Evolutionary conservation across 192 early-diverging fungal species (phyloP).

Genomic region (Lunasporangiospora selenospora): DNA sequence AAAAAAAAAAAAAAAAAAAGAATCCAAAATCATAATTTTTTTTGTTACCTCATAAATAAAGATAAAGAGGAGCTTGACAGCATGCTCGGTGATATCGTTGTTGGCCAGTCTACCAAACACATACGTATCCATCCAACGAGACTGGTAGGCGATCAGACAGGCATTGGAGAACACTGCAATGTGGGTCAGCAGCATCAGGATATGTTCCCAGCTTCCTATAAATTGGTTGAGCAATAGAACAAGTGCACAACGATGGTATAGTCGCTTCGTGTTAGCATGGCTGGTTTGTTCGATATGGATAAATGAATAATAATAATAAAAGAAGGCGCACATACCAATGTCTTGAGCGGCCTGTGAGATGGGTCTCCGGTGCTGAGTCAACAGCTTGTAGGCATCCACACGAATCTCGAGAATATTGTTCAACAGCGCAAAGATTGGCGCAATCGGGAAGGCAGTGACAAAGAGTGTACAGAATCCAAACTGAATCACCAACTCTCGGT

Average conservation of each 20-base stretch:
- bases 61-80: constrained; percentile 42
- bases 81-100: background rate
- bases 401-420: constrained; percentile 68
- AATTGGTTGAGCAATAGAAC: background rate
- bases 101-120: constrained; percentile 14
- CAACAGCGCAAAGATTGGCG: constrained; percentile 67
- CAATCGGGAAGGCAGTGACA: constrained; percentile 70
- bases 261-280: too few species aligned
- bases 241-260: too few species aligned
- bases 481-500: constrained; percentile 61
- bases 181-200: constrained; percentile 39
- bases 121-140: constrained; percentile 32
- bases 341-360: constrained; percentile 44
- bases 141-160: constrained; percentile 51
- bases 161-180: constrained; percentile 52
- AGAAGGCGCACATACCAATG: constrained; percentile 48
- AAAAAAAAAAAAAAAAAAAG: background rate
- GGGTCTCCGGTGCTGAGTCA: constrained; percentile 37
- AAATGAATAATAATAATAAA: too few species aligned
- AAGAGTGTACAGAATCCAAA: constrained; percentile 78
- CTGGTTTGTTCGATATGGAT: too few species aligned
- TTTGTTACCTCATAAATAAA: constrained; percentile 50
- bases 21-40: background rate
- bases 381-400: constrained; percentile 57
- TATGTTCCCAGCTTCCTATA: constrained; percentile 49